Evolutionary conservation across 441 rosid species (phyloP).

Genomic region (Gossypium schwendimanii): DNA sequence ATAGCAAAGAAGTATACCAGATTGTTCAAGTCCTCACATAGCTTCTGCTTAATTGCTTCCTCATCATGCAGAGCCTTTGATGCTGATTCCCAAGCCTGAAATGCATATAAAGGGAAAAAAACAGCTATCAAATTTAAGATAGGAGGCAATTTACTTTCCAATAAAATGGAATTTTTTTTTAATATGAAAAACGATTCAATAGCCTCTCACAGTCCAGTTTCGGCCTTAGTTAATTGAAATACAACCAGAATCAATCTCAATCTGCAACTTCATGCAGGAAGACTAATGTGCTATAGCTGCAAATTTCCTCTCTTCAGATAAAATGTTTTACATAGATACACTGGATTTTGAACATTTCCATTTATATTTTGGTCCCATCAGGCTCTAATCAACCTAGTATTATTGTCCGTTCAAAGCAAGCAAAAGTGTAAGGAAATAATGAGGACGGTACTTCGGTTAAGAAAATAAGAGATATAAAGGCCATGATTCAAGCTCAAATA

Average conservation of each 20-base stretch:
- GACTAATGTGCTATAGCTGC: neutral
- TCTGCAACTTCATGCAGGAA: neutral
- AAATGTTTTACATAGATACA: neutral
- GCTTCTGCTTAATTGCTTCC: constrained; percentile 70
- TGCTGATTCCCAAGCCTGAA: constrained; percentile 73
- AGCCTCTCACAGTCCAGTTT: neutral
- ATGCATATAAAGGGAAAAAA: neutral
- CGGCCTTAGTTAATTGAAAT: neutral
- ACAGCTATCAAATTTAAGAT: neutral
- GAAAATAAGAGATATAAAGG: neutral
- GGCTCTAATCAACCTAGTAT: neutral
- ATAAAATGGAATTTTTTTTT: neutral
- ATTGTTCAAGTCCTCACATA: constrained; percentile 71
- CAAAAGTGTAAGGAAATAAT: neutral
- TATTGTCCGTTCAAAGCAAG: neutral
- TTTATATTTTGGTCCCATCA: neutral
- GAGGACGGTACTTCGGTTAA: neutral
- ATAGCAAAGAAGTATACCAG: constrained; percentile 45
- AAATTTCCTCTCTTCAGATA: neutral
- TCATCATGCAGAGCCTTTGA: constrained; percentile 59
- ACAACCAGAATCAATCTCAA: neutral
- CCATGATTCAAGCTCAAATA: constrained; percentile 8
- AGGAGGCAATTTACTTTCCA: neutral
- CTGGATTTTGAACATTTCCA: neutral
- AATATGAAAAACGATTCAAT: neutral